These are phyloP conservation scores for Claviceps sp. DNA, from an alignment of 2,329 filamentous ascomycete genomes.

Conservation along the genomic window DNA sequence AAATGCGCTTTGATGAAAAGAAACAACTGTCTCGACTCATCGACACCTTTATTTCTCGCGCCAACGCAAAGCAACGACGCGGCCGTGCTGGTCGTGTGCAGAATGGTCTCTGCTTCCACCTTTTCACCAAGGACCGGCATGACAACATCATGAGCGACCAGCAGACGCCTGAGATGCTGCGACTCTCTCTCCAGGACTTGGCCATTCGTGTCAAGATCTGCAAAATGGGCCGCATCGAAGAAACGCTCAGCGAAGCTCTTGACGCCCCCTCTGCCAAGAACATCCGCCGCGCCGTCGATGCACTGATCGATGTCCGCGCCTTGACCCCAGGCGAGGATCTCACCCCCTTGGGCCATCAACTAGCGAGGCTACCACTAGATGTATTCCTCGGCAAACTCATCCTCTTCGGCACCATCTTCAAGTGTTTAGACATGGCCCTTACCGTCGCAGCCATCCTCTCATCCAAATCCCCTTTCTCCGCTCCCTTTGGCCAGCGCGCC, in stretches of 20 bases:
- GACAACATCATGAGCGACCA: conserved; percentile 78
- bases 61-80: conserved; percentile 89
- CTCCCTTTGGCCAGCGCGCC: conserved; percentile 68
- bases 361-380: conserved; percentile 81
- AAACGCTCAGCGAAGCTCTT: conserved; percentile 74
- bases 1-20: conserved; percentile 93
- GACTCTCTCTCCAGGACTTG: conserved; percentile 84
- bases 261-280: conserved; percentile 88
- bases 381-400: conserved; percentile 93
- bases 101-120: conserved; percentile 85
- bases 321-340: conserved; percentile 70
- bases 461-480: conserved; percentile 86
- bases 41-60: conserved; percentile 88
- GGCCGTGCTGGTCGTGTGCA: conserved; percentile 93
- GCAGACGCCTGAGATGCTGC: conserved; percentile 92
- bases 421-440: conserved; percentile 80
- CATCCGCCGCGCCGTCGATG: conserved; percentile 82
- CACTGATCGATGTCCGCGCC: conserved; percentile 83
- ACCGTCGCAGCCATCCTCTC: conserved; percentile 89
- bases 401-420: conserved; percentile 73
- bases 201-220: conserved; percentile 96
- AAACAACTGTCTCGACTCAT: conserved; percentile 81
- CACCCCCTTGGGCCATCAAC: conserved; percentile 72
- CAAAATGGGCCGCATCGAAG: conserved; percentile 85
- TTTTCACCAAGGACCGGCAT: conserved; percentile 84